These are phyloP conservation scores for Fraxinus nigra DNA, from an alignment of 305 asterid genomes.

Conservation along the genomic window DNA sequence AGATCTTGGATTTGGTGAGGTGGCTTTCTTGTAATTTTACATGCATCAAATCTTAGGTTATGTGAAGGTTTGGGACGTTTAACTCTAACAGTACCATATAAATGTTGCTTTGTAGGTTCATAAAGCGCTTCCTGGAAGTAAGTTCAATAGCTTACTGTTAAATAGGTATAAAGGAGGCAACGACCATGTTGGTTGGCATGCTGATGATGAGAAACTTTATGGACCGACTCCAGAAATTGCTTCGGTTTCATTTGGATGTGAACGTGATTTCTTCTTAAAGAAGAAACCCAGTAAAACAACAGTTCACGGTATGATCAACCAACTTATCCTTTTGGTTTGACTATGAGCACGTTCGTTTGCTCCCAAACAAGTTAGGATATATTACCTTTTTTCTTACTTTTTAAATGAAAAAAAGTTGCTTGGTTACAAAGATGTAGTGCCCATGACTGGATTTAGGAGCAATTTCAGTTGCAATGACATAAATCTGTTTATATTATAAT, in stretches of 20 bases:
- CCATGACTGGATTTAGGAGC: not conserved
- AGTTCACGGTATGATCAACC: slow-evolving; percentile 32
- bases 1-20: slow-evolving; percentile 65
- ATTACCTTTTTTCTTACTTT: not conserved
- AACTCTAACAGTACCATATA: not conserved
- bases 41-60: not conserved
- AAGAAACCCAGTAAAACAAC: slow-evolving; percentile 51
- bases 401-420: not conserved
- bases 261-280: slow-evolving; percentile 83
- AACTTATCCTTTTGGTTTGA: not conserved
- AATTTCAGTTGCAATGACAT: not conserved
- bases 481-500: not conserved
- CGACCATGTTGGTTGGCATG: slow-evolving; percentile 97
- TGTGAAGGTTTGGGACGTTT: slow-evolving; percentile 10
- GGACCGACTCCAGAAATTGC: slow-evolving; percentile 93
- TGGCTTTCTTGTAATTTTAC: slow-evolving; percentile 9
- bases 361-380: not conserved
- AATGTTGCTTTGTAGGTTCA: slow-evolving; percentile 59
- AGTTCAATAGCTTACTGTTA: slow-evolving; percentile 81
- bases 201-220: slow-evolving; percentile 93
- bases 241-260: slow-evolving; percentile 88
- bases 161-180: slow-evolving; percentile 86
- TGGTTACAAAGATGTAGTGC: not conserved
- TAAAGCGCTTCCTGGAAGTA: slow-evolving; percentile 72
- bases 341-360: not conserved